A percentile compares a stretch with the other conserved stretches of the same genome.
Conservation (phyloP, 768 basidiomycete genomes). For the Calvatia gigantea region DNA sequence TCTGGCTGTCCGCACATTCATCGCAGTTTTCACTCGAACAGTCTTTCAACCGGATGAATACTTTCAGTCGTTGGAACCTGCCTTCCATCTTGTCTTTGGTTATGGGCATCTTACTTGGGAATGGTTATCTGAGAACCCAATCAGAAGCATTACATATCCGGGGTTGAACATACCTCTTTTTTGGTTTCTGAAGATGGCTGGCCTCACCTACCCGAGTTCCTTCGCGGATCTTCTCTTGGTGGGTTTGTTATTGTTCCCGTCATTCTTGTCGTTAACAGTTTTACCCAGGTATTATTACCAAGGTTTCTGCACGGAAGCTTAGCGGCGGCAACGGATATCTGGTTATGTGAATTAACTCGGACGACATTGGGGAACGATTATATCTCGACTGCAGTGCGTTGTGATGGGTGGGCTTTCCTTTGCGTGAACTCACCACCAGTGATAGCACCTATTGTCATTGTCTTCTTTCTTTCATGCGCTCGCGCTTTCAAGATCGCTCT, state of each 20-base stretch:
- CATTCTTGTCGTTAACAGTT: not conserved
- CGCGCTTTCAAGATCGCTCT: conserved; percentile 81
- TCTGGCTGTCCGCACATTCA: conserved; percentile 47
- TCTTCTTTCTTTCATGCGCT: conserved; percentile 87
- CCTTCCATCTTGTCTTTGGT: conserved; percentile 84
- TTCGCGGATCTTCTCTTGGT: conserved; percentile 59
- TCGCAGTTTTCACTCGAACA: conserved; percentile 72
- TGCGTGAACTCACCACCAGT: not conserved
- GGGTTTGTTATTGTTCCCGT: conserved; percentile 29
- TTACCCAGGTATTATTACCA: conserved; percentile 64
- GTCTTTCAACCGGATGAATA: conserved; percentile 98
- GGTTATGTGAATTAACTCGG: conserved; percentile 58
- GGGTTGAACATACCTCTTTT: conserved; percentile 78
- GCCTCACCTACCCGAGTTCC: conserved; percentile 40
- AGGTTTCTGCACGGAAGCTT: conserved; percentile 70
- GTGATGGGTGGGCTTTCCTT: not conserved
- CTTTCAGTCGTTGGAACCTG: conserved; percentile 92
- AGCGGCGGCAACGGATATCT: conserved; percentile 80
- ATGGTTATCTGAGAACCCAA: conserved; percentile 70
- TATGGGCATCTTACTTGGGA: conserved; percentile 96
- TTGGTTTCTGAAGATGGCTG: conserved; percentile 55
- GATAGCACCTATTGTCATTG: conserved; percentile 74
- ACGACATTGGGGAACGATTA: conserved; percentile 56
- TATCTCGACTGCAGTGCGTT: conserved; percentile 60
- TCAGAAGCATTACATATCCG: conserved; percentile 82